Evolutionary conservation across 805 yeast genomes (phyloP).

Genomic region (Wickerhamiella alocasiicola): DNA sequence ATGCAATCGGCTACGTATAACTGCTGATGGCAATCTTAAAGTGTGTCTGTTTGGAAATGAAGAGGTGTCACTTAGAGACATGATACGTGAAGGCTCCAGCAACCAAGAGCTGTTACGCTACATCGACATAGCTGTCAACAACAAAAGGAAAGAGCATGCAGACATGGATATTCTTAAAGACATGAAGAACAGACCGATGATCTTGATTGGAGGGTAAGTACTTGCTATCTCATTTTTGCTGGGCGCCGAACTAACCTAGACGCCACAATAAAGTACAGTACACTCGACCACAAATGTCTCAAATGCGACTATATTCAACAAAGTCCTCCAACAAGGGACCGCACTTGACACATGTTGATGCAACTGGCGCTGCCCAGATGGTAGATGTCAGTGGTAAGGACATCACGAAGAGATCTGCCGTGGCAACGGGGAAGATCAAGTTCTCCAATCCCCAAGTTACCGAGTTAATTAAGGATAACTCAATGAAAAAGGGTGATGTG

Average conservation of each 20-base stretch:
- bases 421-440: slow-evolving; percentile 33
- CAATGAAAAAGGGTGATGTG: slow-evolving; percentile 42
- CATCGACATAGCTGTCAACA: slow-evolving; percentile 36
- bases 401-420: slow-evolving; percentile 33
- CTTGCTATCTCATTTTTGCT: not conserved
- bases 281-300: not conserved
- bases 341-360: slow-evolving; percentile 33
- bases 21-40: slow-evolving; percentile 43
- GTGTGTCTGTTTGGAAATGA: slow-evolving; percentile 43
- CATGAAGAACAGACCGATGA: slow-evolving; percentile 43
- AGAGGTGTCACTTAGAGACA: slow-evolving; percentile 37
- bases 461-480: slow-evolving; percentile 27
- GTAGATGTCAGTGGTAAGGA: slow-evolving; percentile 35
- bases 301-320: slow-evolving; percentile 7
- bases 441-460: slow-evolving; percentile 30
- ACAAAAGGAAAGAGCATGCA: slow-evolving; percentile 40
- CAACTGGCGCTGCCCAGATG: slow-evolving; percentile 36
- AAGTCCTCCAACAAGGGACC: too few species aligned
- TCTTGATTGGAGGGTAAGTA: slow-evolving; percentile 40
- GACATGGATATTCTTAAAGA: slow-evolving; percentile 37
- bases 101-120: slow-evolving; percentile 30
- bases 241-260: slow-evolving; percentile 3
- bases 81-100: slow-evolving; percentile 29
- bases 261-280: too few species aligned
- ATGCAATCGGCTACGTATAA: slow-evolving; percentile 40